Evolutionary conservation across 108 stramenopile species (phyloP).

Genomic region (Pseudonitzschia multiseries): DNA sequence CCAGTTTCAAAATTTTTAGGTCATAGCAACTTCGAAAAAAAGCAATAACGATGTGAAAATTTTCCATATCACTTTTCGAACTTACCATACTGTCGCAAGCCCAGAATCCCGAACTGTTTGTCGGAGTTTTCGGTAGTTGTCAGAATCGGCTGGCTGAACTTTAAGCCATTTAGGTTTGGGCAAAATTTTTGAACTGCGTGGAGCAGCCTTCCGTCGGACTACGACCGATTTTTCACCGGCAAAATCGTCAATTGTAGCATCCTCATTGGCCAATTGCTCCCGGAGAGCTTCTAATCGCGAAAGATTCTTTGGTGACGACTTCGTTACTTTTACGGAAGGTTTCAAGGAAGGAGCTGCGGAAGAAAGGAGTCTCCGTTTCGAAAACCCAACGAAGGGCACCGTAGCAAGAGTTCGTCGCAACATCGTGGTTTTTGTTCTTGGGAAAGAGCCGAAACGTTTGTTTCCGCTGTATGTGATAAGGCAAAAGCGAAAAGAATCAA

Average conservation of each 20-base stretch:
- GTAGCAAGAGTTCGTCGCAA: not conserved
- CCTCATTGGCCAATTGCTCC: slow-evolving; percentile 39
- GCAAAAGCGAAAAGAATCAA: too few relatives aligned
- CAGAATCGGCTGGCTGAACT: slow-evolving; percentile 86
- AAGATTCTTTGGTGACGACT: slow-evolving; percentile 17
- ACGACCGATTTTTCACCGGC: slow-evolving; percentile 14
- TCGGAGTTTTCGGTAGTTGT: slow-evolving; percentile 89
- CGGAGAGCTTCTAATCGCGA: slow-evolving; percentile 51
- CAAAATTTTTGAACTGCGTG: slow-evolving; percentile 67
- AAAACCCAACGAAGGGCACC: not conserved
- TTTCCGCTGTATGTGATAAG: too few relatives aligned
- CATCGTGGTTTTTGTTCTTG: too few relatives aligned
- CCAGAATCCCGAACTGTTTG: slow-evolving; percentile 88
- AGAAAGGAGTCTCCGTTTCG: not conserved
- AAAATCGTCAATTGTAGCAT: slow-evolving; percentile 49
- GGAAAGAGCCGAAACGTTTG: too few relatives aligned
- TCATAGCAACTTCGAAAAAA: too few relatives aligned
- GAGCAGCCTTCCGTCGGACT: slow-evolving; percentile 69
- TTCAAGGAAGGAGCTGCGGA: not conserved
- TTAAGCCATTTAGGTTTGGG: slow-evolving; percentile 95
- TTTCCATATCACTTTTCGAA: not conserved
- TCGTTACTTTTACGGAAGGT: slow-evolving; percentile 28
- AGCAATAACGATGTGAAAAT: too few relatives aligned
- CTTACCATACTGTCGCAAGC: slow-evolving; percentile 81
- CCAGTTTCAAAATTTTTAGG: too few relatives aligned